Base-by-base conservation (phyloP, 495 filamentous ascomycete genomes). In the Penicillium soppii region DNA sequence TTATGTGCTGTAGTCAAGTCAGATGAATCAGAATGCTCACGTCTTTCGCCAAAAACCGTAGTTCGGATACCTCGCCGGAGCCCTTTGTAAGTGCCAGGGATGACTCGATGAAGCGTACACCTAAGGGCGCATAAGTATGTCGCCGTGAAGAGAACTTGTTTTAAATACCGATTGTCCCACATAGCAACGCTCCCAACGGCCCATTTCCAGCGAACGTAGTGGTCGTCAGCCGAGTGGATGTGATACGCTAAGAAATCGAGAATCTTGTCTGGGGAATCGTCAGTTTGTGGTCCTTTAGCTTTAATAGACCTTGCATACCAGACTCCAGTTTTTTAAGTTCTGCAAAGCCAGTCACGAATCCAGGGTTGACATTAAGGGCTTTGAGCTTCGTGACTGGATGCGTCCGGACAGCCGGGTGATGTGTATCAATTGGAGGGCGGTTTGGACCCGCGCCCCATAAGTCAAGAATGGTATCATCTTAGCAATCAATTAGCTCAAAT, bases 161-260 rank as follows among this genome's bases (percentile, higher is more conserved):
- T 0, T 22, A 33, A 15, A 10, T 33, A 69, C 58, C 71, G 57
- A 58, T 82, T 82, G 50, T 82, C 78, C 77, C 78, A 82, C 64
- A 82, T 74, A 6, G 77, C 78, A 12, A 81, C 71, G 37, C 68
- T 71, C 3, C 79, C 79, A 32, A 77, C 74, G n/a, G 63, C 63
- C 79, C 77, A 82, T 52, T 80, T 81, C 73, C 74, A 80, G 5
- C 78, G 62, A 12, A 80, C 76, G 42, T 66, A 68, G 51, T 80
- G 74, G 51, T 82, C 78, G 46, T 81, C 77, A 0, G 76, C 74
- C 12, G 73, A 70, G 53, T 81, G 79, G 40, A 81, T 73, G 50
- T 81, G 77, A 44, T 73, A 72, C 6, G 65, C 56, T 40, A 79
- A 70, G 52, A 81, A 80, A 26, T 80, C 72, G 2, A 81, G 66